phyloP scores from a whole-genome alignment of 2,329 filamentous ascomycete species.

The Ophiocordyceps robertsii region DNA sequence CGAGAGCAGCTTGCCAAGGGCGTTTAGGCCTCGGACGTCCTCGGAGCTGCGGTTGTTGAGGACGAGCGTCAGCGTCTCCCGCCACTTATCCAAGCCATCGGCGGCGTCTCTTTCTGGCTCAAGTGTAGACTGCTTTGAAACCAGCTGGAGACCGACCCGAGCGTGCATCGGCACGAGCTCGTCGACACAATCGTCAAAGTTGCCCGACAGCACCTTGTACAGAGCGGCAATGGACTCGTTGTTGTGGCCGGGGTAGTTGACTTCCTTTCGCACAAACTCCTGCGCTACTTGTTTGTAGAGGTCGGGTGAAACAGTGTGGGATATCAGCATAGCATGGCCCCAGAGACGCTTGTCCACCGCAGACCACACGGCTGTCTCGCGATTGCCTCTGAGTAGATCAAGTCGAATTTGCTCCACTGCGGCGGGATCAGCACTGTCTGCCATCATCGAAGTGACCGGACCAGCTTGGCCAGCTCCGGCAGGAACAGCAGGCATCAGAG shows the following conservation, averaged over 20 bases:
- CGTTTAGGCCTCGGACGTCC: conserved; percentile 63
- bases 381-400: conserved; percentile 64
- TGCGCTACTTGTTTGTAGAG: conserved; percentile 89
- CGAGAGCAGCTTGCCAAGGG: conserved; percentile 69
- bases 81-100: conserved; percentile 85
- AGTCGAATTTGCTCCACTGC: conserved; percentile 61
- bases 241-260: conserved; percentile 66
- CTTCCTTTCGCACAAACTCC: conserved; percentile 90
- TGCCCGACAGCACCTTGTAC: conserved; percentile 89
- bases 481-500: conserved; percentile 9
- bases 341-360: conserved; percentile 88
- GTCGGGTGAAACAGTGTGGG: conserved; percentile 62
- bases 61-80: conserved; percentile 74
- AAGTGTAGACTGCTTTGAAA: conserved; percentile 56
- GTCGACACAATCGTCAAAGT: conserved; percentile 87
- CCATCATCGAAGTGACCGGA: conserved; percentile 24
- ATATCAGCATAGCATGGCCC: conserved; percentile 91
- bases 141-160: conserved; percentile 79
- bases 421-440: conserved; percentile 57
- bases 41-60: conserved; percentile 76
- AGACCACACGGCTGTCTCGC: conserved; percentile 85
- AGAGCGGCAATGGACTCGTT: conserved; percentile 82
- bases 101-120: conserved; percentile 57
- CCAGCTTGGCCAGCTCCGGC: conserved; percentile 12
- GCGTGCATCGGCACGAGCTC: conserved; percentile 90